Evolutionary conservation across 2,329 filamentous ascomycete species (phyloP).

Genomic region (Botryosphaeria dothidea): DNA sequence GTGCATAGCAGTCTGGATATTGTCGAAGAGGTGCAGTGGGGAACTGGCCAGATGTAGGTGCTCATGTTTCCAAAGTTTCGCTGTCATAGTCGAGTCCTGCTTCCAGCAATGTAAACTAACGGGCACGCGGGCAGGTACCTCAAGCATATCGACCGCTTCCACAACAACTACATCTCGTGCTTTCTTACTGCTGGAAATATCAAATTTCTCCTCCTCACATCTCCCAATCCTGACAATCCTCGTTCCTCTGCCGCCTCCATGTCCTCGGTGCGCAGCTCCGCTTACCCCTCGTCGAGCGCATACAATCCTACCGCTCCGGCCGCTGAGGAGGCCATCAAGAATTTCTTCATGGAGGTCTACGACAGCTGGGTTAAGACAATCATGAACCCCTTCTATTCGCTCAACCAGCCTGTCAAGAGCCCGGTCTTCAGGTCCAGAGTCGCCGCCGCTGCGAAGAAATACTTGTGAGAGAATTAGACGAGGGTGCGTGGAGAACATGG

Average conservation of each 20-base stretch:
- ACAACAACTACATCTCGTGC: conserved; percentile 91
- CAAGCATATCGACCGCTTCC: conserved; percentile 95
- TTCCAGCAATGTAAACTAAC: not conserved
- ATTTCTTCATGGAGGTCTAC: conserved; percentile 94
- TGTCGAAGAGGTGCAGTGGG: conserved; percentile 96
- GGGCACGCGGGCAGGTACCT: conserved; percentile 68
- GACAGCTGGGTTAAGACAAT: conserved; percentile 95
- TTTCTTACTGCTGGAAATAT: conserved; percentile 92
- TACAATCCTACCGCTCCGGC: conserved; percentile 81
- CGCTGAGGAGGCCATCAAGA: conserved; percentile 92
- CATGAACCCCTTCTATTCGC: conserved; percentile 94
- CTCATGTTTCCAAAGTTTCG: no score
- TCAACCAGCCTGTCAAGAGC: conserved; percentile 82
- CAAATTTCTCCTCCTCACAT: conserved; percentile 92
- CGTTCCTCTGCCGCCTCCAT: conserved; percentile 24
- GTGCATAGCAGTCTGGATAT: conserved; percentile 92
- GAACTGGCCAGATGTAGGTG: conserved; percentile 80
- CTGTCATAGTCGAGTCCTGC: no score
- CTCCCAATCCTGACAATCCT: conserved; percentile 53
- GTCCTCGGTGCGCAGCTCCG: conserved; percentile 47
- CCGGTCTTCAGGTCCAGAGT: conserved; percentile 83
- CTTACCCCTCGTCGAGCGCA: conserved; percentile 65
- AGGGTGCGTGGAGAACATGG: no score
- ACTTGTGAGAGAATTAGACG: conserved; percentile 58
- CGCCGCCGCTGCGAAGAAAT: conserved; percentile 87